Conservation (phyloP, 768 basidiomycete genomes). For the Panaeolus papilionaceus region DNA sequence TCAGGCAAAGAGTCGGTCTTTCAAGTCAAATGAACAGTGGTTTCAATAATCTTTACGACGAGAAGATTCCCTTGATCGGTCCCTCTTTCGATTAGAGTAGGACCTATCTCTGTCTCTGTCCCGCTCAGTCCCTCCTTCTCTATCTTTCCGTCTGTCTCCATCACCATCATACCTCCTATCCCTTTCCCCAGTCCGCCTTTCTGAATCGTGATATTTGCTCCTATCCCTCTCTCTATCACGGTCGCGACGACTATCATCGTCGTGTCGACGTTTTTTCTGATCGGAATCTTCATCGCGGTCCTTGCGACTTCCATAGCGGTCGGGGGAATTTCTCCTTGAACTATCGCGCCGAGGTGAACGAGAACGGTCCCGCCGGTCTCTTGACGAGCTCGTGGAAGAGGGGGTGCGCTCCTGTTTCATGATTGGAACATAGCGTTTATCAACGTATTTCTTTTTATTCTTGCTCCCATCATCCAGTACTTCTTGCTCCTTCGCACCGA, state of each 20-base stretch:
- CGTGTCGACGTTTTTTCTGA: slow-evolving; percentile 18
- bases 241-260: slow-evolving; percentile 24
- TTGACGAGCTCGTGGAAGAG: slow-evolving; percentile 27
- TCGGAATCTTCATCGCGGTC: slow-evolving; percentile 21
- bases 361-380: slow-evolving; percentile 41
- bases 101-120: slow-evolving; percentile 23
- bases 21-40: neutral
- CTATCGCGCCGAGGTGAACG: slow-evolving; percentile 45
- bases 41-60: slow-evolving; percentile 21
- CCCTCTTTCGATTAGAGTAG: slow-evolving; percentile 18
- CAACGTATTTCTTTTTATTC: slow-evolving; percentile 57
- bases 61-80: slow-evolving; percentile 19
- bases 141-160: slow-evolving; percentile 33
- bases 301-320: slow-evolving; percentile 31
- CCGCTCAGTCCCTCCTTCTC: slow-evolving; percentile 20
- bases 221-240: slow-evolving; percentile 37
- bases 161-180: slow-evolving; percentile 39
- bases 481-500: slow-evolving; percentile 91
- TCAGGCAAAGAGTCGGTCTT: neutral
- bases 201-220: slow-evolving; percentile 31
- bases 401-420: slow-evolving; percentile 64
- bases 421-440: slow-evolving; percentile 86
- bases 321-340: slow-evolving; percentile 54
- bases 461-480: slow-evolving; percentile 73
- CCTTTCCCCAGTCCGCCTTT: slow-evolving; percentile 38